A percentile compares a stretch with the other conserved stretches of the same genome.
phyloP scores from a whole-genome alignment of 2,329 filamentous ascomycete genomes.

The Paraphoma sp. region DNA sequence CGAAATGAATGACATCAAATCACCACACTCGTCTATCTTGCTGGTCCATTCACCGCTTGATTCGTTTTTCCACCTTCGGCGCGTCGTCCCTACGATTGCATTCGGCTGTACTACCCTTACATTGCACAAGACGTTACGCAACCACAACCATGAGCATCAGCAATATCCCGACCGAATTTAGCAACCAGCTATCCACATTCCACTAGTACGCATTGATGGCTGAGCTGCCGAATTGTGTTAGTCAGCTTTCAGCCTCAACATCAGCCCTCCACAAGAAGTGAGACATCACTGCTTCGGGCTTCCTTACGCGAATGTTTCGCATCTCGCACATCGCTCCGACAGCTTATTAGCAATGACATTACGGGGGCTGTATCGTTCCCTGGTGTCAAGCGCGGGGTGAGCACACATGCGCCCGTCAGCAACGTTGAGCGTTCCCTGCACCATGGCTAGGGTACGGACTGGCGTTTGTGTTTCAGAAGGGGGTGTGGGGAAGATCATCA shows the following conservation, averaged over 20 bases:
- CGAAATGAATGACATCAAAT: background rate
- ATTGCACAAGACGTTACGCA: background rate
- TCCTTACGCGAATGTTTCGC: background rate
- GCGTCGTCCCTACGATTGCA: too few species aligned
- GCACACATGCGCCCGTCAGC: conserved; percentile 4
- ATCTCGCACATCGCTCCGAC: background rate
- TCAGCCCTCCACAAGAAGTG: conserved; percentile 1
- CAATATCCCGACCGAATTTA: background rate
- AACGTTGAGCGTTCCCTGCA: background rate
- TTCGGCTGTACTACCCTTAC: too few species aligned
- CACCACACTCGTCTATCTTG: background rate
- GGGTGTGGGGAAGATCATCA: background rate
- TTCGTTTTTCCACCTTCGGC: background rate
- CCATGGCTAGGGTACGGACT: background rate
- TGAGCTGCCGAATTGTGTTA: background rate
- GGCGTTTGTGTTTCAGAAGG: background rate
- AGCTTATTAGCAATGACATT: background rate
- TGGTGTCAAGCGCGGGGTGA: background rate
- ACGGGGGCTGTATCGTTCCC: background rate
- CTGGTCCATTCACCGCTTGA: background rate
- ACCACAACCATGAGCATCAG: background rate
- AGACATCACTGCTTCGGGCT: background rate
- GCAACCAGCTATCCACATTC: background rate
- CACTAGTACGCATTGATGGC: background rate
- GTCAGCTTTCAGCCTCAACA: conserved; percentile 11